phyloP scores from a whole-genome alignment of 495 filamentous ascomycete genomes.

The Trichoderma virens region DNA sequence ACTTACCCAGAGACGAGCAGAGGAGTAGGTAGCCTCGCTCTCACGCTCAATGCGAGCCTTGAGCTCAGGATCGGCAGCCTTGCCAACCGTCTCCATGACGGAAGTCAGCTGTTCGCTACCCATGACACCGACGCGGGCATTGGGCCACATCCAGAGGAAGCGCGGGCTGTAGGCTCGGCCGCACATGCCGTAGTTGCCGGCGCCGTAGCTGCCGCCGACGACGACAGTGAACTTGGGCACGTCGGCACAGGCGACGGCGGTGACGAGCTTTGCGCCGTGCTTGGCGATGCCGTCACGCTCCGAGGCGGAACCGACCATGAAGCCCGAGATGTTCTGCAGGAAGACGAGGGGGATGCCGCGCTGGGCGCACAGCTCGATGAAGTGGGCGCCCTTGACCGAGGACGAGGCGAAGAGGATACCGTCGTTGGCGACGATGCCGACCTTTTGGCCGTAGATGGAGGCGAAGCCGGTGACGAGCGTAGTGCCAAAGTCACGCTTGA shows the following conservation, averaged over 20 bases:
- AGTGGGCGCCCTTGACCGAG: conserved; percentile 90
- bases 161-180: conserved; percentile 89
- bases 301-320: conserved; percentile 94
- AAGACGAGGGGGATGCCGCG: conserved; percentile 86
- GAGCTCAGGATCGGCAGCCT: conserved; percentile 70
- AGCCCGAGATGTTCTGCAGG: conserved; percentile 92
- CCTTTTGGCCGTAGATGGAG: conserved; percentile 78
- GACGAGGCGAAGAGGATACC: conserved; percentile 93
- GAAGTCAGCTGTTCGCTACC: conserved; percentile 83
- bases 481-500: conserved; percentile 85
- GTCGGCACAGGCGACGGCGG: conserved; percentile 87
- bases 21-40: conserved; percentile 80
- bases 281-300: conserved; percentile 95
- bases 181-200: conserved; percentile 65
- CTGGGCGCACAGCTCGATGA: conserved; percentile 94
- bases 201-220: conserved; percentile 81
- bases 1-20: conserved; percentile 79
- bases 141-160: conserved; percentile 97
- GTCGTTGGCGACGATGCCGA: conserved; percentile 95
- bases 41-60: conserved; percentile 82
- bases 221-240: conserved; percentile 98
- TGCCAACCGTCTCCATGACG: conserved; percentile 93
- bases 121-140: conserved; percentile 93
- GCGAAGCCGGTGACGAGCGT: conserved; percentile 94
- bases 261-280: conserved; percentile 95